These are phyloP conservation scores for Penicillium odoratum DNA, from an alignment of 495 filamentous ascomycete species.

Conservation along the genomic window DNA sequence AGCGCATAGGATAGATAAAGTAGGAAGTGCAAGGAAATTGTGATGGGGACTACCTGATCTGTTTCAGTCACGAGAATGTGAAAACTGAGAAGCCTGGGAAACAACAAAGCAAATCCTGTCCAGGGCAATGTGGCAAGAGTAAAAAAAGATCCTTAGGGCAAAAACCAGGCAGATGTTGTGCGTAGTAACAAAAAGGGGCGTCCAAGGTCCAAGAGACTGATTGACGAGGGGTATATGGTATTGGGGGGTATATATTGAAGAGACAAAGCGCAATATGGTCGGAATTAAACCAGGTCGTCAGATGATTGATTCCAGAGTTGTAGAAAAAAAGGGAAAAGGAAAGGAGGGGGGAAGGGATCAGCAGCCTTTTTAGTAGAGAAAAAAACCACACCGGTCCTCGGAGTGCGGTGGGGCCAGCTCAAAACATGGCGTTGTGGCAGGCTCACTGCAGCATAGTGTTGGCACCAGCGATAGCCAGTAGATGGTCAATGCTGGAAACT, in stretches of 20 bases:
- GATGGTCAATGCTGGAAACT: slow-evolving; percentile 20
- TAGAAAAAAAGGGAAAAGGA: slow-evolving; percentile 24
- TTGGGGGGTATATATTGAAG: slow-evolving; percentile 1
- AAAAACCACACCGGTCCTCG: slow-evolving; percentile 12
- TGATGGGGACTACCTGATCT: slow-evolving; percentile 50
- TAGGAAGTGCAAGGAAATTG: slow-evolving; percentile 29
- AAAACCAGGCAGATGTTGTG: slow-evolving; percentile 24
- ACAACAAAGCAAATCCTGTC: slow-evolving; percentile 44
- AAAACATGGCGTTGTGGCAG: slow-evolving; percentile 36
- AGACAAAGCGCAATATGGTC: slow-evolving; percentile 2
- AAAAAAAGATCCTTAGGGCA: slow-evolving; percentile 26
- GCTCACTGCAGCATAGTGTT: slow-evolving; percentile 29
- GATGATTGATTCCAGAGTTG: slow-evolving; percentile 25
- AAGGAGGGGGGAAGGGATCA: slow-evolving; percentile 22
- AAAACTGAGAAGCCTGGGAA: slow-evolving; percentile 40
- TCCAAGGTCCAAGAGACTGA: slow-evolving; percentile 36
- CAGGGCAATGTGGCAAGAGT: slow-evolving; percentile 26
- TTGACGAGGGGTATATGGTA: slow-evolving; percentile 11
- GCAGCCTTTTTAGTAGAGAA: slow-evolving; percentile 30
- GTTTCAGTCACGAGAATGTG: slow-evolving; percentile 28
- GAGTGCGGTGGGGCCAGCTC: slow-evolving; percentile 21
- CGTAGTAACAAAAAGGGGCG: slow-evolving; percentile 16
- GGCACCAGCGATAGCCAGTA: slow-evolving; percentile 26
- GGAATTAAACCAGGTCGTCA: slow-evolving; percentile 7
- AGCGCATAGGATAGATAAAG: slow-evolving; percentile 20